These are phyloP conservation scores for Fagus crenata DNA, from an alignment of 306 rosid genomes.

Conservation along the genomic window DNA sequence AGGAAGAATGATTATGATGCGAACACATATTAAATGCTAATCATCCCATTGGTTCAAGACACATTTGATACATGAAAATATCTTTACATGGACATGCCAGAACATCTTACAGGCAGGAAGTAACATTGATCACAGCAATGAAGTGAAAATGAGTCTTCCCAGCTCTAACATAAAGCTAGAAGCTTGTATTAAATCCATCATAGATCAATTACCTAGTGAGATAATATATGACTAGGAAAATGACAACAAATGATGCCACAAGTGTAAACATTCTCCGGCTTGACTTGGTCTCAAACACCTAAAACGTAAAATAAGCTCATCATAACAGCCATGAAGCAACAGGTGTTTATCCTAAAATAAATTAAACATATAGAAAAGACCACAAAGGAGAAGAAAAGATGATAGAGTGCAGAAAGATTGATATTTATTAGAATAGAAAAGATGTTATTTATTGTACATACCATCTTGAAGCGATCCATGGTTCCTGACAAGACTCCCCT, in stretches of 20 bases:
- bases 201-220: slow-evolving; percentile 53
- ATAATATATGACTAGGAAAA: slow-evolving; percentile 83
- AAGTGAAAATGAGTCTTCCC: slow-evolving; percentile 6
- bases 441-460: slow-evolving; percentile 24
- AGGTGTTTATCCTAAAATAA: slow-evolving; percentile 10
- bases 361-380: neutral
- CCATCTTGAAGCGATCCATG: slow-evolving; percentile 94
- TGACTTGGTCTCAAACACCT: slow-evolving; percentile 96
- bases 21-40: neutral
- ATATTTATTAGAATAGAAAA: slow-evolving; percentile 9
- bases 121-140: slow-evolving; percentile 20
- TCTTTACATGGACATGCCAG: slow-evolving; percentile 28
- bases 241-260: slow-evolving; percentile 75
- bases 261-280: slow-evolving; percentile 84
- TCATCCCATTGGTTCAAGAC: slow-evolving; percentile 15
- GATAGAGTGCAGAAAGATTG: neutral
- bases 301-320: slow-evolving; percentile 26
- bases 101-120: slow-evolving; percentile 27
- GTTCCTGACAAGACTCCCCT: slow-evolving; percentile 91
- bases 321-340: slow-evolving; percentile 18
- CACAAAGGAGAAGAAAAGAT: neutral
- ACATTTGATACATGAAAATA: slow-evolving; percentile 11
- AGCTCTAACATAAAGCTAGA: slow-evolving; percentile 13
- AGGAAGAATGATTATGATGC: neutral
- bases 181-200: slow-evolving; percentile 22